Base-by-base conservation (phyloP, 352 stramenopile genomes). In the Phytophthora cryptogea region DNA sequence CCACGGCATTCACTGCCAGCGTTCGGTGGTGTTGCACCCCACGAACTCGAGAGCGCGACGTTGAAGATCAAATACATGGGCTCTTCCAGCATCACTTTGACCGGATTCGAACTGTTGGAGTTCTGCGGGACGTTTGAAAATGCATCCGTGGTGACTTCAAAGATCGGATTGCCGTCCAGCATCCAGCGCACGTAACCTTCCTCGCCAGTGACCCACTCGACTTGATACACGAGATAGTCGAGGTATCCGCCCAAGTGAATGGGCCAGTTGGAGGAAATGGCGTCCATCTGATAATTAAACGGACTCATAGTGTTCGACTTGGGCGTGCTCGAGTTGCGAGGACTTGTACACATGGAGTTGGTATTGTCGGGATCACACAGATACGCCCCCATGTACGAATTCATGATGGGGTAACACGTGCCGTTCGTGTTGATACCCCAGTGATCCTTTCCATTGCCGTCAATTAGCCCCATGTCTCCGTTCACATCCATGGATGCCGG, bases 1-100 rank as follows among this genome's bases (percentile, higher is more conserved):
- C 81, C 79, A 13, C 80, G 80, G 35, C 80, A 92, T 26, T 63
- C 44, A 0, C 52, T 68, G 2, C 76, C 71, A 5, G 70, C 47
- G 47, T 90, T 89, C 0, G 78, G 76, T 1, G 80, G 83, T 3
- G 57, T 80, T 2, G 75, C 60, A 50, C 77, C 91, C 95, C 95
- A 98, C 20, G 90, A 83, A 11, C 72, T 82, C 6, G 89, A 97
- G 14, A 98, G 70, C 4, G 93, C 93, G 8, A 96, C 96, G 75
- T 98, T 98, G 43, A 98, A 76, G 37, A 98, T 85, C 20, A 98
- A 48, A 60, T 96, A 97, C 78, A 95, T 97, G 5, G 95, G 95
- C 66, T 98, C 95, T 44, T 92, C 80, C 9, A 91, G 47, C 79
- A 88, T 86, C 17, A 88, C 55, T 46, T 88, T 91, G 16, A 72